Conservation (phyloP, 257 asterid species). For the Avicennia marina region DNA sequence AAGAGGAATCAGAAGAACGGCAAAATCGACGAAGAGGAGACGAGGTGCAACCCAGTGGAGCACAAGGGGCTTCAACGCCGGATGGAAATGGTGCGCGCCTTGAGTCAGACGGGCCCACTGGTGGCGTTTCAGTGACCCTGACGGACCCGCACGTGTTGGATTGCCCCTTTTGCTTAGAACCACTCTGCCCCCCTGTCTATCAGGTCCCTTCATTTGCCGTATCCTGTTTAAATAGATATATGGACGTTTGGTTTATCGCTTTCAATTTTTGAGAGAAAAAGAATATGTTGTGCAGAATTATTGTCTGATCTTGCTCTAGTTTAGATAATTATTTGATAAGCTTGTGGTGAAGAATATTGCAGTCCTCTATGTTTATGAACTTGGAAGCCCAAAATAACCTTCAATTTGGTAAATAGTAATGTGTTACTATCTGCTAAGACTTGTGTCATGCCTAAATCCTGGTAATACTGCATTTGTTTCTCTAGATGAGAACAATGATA, state of each 20-base stretch:
- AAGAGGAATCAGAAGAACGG: neutral
- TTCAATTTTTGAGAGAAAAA: too few relatives aligned
- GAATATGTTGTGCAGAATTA: too few relatives aligned
- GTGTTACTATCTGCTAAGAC: too few relatives aligned
- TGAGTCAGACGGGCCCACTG: neutral
- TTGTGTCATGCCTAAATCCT: too few relatives aligned
- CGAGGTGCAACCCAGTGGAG: neutral
- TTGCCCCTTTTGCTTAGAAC: constrained; percentile 47
- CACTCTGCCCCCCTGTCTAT: constrained; percentile 44
- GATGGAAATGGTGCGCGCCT: neutral
- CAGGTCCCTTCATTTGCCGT: constrained; percentile 29
- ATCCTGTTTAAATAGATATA: neutral
- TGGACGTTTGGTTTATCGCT: neutral
- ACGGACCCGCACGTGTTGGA: constrained; percentile 53
- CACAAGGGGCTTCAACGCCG: neutral
- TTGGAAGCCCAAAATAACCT: too few relatives aligned
- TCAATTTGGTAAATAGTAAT: too few relatives aligned
- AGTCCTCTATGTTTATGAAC: too few relatives aligned
- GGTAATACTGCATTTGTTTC: too few relatives aligned
- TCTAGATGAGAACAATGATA: too few relatives aligned
- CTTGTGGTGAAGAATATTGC: too few relatives aligned
- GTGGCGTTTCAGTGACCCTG: constrained; percentile 20
- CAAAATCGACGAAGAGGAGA: constrained; percentile 3
- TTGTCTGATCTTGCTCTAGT: too few relatives aligned
- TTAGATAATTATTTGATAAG: too few relatives aligned